These are phyloP conservation scores for Ophiostoma ulmi DNA, from an alignment of 2,329 filamentous ascomycete genomes.

Conservation along the genomic window DNA sequence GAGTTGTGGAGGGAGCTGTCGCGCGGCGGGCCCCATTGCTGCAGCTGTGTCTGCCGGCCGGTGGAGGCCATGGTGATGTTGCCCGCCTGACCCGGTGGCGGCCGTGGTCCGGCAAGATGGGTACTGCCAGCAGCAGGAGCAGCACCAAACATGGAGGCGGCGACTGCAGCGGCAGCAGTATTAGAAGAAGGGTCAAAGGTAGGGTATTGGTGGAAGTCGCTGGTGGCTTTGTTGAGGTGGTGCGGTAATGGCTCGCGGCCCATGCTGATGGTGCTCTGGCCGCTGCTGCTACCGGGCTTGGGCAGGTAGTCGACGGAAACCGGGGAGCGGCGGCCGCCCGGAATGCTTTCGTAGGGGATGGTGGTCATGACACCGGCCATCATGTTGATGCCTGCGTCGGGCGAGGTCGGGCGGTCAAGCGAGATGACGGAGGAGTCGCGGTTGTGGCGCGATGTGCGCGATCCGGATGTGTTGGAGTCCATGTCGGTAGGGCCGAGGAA, in stretches of 20 bases:
- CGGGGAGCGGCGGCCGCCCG: conserved; percentile 62
- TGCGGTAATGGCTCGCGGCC: conserved; percentile 73
- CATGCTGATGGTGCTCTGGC: conserved; percentile 52
- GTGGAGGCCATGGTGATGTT: conserved; percentile 68
- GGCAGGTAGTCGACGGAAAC: conserved; percentile 69
- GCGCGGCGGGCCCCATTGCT: conserved; percentile 67
- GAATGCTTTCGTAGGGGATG: conserved; percentile 74
- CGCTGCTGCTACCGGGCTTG: conserved; percentile 34
- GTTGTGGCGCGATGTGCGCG: conserved; percentile 71
- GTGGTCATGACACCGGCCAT: conserved; percentile 79
- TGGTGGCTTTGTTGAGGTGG: conserved; percentile 70
- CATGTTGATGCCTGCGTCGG: conserved; percentile 63
- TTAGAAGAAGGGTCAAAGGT: conserved; percentile 54
- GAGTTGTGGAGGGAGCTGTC: conserved; percentile 49
- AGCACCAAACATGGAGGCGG: conserved; percentile 25
- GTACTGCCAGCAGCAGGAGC: conserved; percentile 42
- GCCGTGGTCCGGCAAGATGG: conserved; percentile 59
- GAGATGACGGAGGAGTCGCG: conserved; percentile 68
- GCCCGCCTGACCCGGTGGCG: conserved; percentile 47
- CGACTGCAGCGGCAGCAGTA: conserved; percentile 32
- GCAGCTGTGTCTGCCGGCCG: conserved; percentile 66
- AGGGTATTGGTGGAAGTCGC: conserved; percentile 88
- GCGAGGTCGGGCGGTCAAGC: conserved; percentile 60
- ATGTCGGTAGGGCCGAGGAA: conserved; percentile 51
- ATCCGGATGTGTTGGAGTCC: conserved; percentile 58